Conservation (phyloP, 1,284 basidiomycete species). For the Meripilus lineatus region DNA sequence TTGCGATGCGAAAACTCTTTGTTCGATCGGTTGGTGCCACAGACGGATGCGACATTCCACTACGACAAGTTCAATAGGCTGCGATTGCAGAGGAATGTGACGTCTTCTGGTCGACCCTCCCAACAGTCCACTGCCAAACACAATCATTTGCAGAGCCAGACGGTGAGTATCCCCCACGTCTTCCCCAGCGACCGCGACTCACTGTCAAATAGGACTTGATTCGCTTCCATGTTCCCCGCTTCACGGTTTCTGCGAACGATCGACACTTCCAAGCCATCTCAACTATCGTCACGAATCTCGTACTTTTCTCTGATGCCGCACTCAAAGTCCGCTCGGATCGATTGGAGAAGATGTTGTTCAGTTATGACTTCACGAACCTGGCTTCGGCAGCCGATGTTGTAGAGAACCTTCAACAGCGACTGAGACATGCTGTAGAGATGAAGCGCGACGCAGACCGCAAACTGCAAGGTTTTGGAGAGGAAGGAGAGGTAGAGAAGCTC, state of each 20-base stretch:
- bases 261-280: constrained; percentile 87
- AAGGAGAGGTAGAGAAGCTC: constrained; percentile 53
- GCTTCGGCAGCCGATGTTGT: constrained; percentile 66
- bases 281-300: constrained; percentile 82
- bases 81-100: constrained; percentile 71
- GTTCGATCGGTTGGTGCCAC: constrained; percentile 88
- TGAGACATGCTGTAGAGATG: constrained; percentile 65
- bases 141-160: constrained; percentile 78
- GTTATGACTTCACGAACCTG: constrained; percentile 88
- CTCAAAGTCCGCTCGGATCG: constrained; percentile 74
- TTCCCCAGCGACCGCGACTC: constrained; percentile 4
- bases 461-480: constrained; percentile 35
- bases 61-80: constrained; percentile 96
- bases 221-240: constrained; percentile 75
- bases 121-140: constrained; percentile 35
- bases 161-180: constrained; percentile 38
- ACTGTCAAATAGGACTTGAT: constrained; percentile 66
- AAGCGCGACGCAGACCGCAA: constrained; percentile 47
- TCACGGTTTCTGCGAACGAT: constrained; percentile 87
- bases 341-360: constrained; percentile 83
- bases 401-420: constrained; percentile 67
- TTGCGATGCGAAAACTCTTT: constrained; percentile 75
- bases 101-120: constrained; percentile 38
- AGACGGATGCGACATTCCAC: constrained; percentile 81
- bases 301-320: constrained; percentile 86